phyloP scores from a whole-genome alignment of 2,329 filamentous ascomycete genomes.

The Bipolaris sorokiniana region DNA sequence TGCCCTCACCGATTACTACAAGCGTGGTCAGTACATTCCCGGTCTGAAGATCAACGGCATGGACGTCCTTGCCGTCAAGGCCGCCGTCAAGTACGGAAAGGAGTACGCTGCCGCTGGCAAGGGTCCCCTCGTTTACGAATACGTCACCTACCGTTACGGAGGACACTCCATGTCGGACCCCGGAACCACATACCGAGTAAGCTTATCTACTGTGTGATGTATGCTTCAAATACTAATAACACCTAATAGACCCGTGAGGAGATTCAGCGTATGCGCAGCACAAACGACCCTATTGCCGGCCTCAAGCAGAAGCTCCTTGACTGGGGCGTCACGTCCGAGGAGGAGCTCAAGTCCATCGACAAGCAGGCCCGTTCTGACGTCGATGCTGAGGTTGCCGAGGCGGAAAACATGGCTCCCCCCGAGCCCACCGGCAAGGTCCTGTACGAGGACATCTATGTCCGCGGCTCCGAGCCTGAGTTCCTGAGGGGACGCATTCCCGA shows the following conservation, averaged over 20 bases:
- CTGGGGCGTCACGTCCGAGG: conserved; percentile 89
- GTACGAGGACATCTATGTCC: conserved; percentile 95
- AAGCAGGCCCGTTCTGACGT: conserved; percentile 88
- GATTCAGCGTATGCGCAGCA: conserved; percentile 99
- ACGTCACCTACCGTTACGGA: conserved; percentile 98
- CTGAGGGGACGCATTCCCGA: conserved; percentile 86
- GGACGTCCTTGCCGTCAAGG: conserved; percentile 98
- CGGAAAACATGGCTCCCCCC: conserved; percentile 85
- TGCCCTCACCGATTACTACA: conserved; percentile 99
- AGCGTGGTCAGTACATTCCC: conserved; percentile 99
- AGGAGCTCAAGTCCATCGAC: conserved; percentile 94
- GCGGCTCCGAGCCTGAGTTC: conserved; percentile 84
- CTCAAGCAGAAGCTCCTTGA: conserved; percentile 98
- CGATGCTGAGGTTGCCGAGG: conserved; percentile 86
- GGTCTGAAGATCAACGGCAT: conserved; percentile 99
- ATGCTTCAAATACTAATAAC: conserved; percentile 21
- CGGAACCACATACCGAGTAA: conserved; percentile 89
- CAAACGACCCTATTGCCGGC: conserved; percentile 96
- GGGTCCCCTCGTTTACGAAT: conserved; percentile 95
- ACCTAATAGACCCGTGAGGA: conserved; percentile 79
- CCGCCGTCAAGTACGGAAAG: conserved; percentile 92
- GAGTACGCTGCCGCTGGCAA: conserved; percentile 82
- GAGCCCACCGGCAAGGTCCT: conserved; percentile 81
- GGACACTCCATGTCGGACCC: conserved; percentile 99
- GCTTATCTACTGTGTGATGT: conserved; percentile 10